Conservation (phyloP, 176 grass and related monocot species). For the Musa troglodytarum region DNA sequence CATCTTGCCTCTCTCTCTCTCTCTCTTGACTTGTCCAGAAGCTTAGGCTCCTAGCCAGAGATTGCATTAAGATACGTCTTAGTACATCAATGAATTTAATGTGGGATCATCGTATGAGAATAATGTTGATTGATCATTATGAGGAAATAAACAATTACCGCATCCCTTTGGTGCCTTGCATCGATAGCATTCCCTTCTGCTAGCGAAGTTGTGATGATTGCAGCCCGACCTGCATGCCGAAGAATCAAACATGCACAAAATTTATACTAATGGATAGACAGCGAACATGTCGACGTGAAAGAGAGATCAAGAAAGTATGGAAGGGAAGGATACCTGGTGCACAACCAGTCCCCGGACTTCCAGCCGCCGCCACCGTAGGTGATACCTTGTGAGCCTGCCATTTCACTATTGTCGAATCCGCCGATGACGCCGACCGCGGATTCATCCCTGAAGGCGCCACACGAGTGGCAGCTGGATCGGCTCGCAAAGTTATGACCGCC, state of each 20-base stretch:
- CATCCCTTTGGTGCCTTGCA: constrained; percentile 8
- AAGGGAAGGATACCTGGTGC: constrained; percentile 49
- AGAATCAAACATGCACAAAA: too few relatives aligned
- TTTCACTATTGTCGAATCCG: constrained; percentile 39
- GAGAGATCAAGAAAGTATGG: too few relatives aligned
- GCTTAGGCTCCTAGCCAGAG: too few relatives aligned
- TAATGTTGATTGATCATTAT: too few relatives aligned
- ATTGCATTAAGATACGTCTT: too few relatives aligned
- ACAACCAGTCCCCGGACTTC: constrained; percentile 98
- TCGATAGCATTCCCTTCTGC: background rate
- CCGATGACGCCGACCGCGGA: constrained; percentile 22
- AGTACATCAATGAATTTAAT: too few relatives aligned
- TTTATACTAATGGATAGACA: too few relatives aligned
- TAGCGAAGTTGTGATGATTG: constrained; percentile 8
- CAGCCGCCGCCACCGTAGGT: constrained; percentile 32
- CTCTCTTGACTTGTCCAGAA: too few relatives aligned
- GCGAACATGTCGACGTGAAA: too few relatives aligned
- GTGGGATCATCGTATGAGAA: too few relatives aligned
- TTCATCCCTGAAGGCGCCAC: constrained; percentile 54
- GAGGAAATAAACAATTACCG: too few relatives aligned
- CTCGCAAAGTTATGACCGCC: constrained; percentile 91
- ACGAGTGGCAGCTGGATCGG: constrained; percentile 86
- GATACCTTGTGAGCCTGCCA: constrained; percentile 35
- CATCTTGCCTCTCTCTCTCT: too few relatives aligned
- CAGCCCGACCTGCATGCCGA: background rate